phyloP scores from a whole-genome alignment of 1,284 basidiomycete species.

The Ganoderma lucidum region DNA sequence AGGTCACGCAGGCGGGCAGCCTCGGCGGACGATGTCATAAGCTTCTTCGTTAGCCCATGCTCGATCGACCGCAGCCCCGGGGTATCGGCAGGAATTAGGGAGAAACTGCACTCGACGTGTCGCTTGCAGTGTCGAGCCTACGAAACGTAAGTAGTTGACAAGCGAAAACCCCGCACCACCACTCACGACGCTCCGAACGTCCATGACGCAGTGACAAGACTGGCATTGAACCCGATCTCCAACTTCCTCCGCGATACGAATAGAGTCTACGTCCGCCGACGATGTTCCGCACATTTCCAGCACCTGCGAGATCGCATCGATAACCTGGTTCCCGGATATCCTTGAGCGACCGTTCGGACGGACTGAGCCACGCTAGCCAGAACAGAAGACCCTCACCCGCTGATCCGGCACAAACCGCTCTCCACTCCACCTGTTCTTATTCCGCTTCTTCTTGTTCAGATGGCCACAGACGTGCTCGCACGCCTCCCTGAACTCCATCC shows the following conservation, averaged over 20 bases:
- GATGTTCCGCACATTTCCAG: slow-evolving; percentile 43
- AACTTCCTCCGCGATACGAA: slow-evolving; percentile 35
- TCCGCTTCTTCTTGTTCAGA: slow-evolving; percentile 39
- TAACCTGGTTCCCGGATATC: slow-evolving; percentile 46
- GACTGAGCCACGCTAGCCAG: neutral
- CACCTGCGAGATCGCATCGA: slow-evolving; percentile 48
- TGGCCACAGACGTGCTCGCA: slow-evolving; percentile 63
- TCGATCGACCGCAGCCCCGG: slow-evolving; percentile 39
- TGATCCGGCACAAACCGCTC: slow-evolving; percentile 62
- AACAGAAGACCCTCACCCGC: slow-evolving; percentile 49
- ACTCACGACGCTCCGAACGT: slow-evolving; percentile 56
- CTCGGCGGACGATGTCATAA: slow-evolving; percentile 39
- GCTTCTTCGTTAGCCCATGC: slow-evolving; percentile 42
- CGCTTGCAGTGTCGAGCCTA: slow-evolving; percentile 70
- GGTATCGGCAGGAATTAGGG: slow-evolving; percentile 41
- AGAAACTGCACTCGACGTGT: slow-evolving; percentile 61
- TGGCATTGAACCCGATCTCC: slow-evolving; percentile 53
- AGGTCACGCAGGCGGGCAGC: slow-evolving; percentile 39
- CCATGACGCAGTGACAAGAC: slow-evolving; percentile 64
- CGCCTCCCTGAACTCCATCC: slow-evolving; percentile 60
- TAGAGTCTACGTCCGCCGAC: slow-evolving; percentile 43
- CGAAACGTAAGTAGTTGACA: slow-evolving; percentile 7
- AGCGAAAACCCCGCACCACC: slow-evolving; percentile 3
- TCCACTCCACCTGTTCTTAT: slow-evolving; percentile 53
- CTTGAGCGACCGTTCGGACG: neutral